phyloP scores from a whole-genome alignment of 1,284 basidiomycete genomes.

The Anthracocystis panici-leucophaei region DNA sequence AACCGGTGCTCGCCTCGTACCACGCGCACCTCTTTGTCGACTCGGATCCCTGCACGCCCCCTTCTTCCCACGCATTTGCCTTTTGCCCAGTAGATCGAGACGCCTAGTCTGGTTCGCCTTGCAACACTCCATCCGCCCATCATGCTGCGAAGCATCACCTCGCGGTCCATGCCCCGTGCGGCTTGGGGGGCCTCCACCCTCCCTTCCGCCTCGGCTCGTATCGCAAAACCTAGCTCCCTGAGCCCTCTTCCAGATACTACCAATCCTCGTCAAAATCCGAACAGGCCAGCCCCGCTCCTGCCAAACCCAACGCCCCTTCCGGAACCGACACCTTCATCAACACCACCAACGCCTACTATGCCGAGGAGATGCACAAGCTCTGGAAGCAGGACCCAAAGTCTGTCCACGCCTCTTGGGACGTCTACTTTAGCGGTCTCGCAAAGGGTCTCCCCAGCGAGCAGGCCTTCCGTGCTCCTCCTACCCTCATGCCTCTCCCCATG shows the following conservation, averaged over 20 bases:
- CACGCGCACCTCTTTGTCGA: constrained; percentile 6
- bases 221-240: constrained; percentile 27
- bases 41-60: constrained; percentile 13
- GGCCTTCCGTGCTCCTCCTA: constrained; percentile 87
- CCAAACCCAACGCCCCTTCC: constrained; percentile 57
- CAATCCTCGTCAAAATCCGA: constrained; percentile 43
- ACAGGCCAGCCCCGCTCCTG: constrained; percentile 52
- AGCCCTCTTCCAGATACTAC: constrained; percentile 37
- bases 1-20: constrained; percentile 9
- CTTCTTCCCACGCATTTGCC: background rate
- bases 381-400: constrained; percentile 78
- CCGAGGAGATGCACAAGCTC: constrained; percentile 78
- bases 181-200: constrained; percentile 44
- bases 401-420: constrained; percentile 94
- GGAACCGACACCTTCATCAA: constrained; percentile 62
- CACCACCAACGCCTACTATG: constrained; percentile 92
- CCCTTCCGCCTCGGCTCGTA: constrained; percentile 42
- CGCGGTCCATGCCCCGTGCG: constrained; percentile 44
- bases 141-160: constrained; percentile 56
- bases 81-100: constrained; percentile 9
- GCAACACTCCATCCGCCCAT: constrained; percentile 4
- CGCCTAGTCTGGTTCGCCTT: constrained; percentile 9
- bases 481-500: constrained; percentile 76
- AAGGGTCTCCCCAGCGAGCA: constrained; percentile 84
- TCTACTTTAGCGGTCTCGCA: constrained; percentile 94